Base-by-base conservation (phyloP, 306 rosid species). In the Erythrophleum fordii region DNA sequence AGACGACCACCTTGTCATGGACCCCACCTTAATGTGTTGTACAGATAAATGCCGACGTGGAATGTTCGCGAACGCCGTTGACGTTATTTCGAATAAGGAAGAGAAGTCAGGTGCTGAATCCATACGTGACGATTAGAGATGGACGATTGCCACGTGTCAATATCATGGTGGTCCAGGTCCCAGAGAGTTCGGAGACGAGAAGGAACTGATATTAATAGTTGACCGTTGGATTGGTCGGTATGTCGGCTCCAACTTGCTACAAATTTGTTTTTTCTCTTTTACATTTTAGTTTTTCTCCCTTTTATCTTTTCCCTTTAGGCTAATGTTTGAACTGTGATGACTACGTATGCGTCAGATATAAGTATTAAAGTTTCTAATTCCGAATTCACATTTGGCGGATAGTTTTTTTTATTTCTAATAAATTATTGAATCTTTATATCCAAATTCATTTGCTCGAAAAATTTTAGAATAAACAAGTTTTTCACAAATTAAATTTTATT, bases 141-240 rank as follows among this genome's bases (percentile, higher is more conserved):
- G 80, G 82, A 49, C 16, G 8, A 14, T 0, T 0, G 71, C 82
- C 89, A 86, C 89, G 89, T 89, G 95, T 82, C 85, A 3, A 17
- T 12, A 65, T 83, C 80, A 76, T 28, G 70, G 72, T 77, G 88
- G 87, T 73, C 65, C 72, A 28, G 37, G 45, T 7, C 82, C 85
- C 80, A 59, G 73, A 77, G 87, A 76, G 18, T 77, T 85, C 80
- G 73, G 70, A 58, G 77, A 73, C 77, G 10, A 68, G 58, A 70
- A 5, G 59, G n/a, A 13, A 81, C 7, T 23, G 31, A 9, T 3
- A 23, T 16, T 1, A 22, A 53, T 3, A 53, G 60, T 53, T n/a
- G 4, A 53, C 14, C 29, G 61, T 55, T 55, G 14, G 29, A 23
- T 56, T 28, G 29, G 31, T 22, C 1, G 64, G 10, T 31, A 8